phyloP scores from a whole-genome alignment of 805 yeast species.

The Suhomyces kilbournensis region DNA sequence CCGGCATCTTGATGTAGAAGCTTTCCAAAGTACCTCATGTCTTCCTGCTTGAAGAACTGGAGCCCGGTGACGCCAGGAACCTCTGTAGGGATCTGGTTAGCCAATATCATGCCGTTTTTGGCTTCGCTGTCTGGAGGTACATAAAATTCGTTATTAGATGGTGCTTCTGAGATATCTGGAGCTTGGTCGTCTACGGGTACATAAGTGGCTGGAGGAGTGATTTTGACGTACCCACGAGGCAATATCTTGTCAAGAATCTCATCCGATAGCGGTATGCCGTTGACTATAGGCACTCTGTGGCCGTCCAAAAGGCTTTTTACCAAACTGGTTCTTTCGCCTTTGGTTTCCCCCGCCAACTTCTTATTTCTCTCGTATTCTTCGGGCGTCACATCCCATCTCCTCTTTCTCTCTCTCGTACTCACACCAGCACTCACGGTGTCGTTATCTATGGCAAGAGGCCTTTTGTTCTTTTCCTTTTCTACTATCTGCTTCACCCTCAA shows the following conservation, averaged over 20 bases:
- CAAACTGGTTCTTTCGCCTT: slow-evolving; percentile 16
- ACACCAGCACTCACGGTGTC: background rate
- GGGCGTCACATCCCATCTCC: slow-evolving; percentile 47
- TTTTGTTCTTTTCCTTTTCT: slow-evolving; percentile 13
- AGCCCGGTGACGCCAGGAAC: slow-evolving; percentile 66
- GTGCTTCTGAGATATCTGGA: slow-evolving; percentile 31
- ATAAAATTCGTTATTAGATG: slow-evolving; percentile 32
- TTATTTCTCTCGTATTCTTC: slow-evolving; percentile 24
- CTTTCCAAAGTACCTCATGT: slow-evolving; percentile 66
- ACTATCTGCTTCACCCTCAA: slow-evolving; percentile 21
- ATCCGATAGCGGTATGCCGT: slow-evolving; percentile 40
- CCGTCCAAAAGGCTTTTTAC: slow-evolving; percentile 17
- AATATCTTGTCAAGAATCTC: slow-evolving; percentile 46
- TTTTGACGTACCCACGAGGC: slow-evolving; percentile 51
- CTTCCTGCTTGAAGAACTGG: slow-evolving; percentile 68
- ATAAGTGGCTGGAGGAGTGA: slow-evolving; percentile 44
- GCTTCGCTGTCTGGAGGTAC: slow-evolving; percentile 48
- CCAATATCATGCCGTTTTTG: slow-evolving; percentile 22
- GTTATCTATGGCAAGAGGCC: background rate
- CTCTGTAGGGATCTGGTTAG: slow-evolving; percentile 43
- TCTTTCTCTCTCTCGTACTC: slow-evolving; percentile 20
- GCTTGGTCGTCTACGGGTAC: slow-evolving; percentile 25
- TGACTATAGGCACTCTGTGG: slow-evolving; percentile 23
- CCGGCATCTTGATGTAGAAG: slow-evolving; percentile 35
- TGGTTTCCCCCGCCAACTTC: slow-evolving; percentile 7